A percentile compares a stretch with the other conserved stretches of the same genome.
These are phyloP conservation scores for Cordyceps pruinosa DNA, from an alignment of 2,329 filamentous ascomycete species.

Conservation along the genomic window DNA sequence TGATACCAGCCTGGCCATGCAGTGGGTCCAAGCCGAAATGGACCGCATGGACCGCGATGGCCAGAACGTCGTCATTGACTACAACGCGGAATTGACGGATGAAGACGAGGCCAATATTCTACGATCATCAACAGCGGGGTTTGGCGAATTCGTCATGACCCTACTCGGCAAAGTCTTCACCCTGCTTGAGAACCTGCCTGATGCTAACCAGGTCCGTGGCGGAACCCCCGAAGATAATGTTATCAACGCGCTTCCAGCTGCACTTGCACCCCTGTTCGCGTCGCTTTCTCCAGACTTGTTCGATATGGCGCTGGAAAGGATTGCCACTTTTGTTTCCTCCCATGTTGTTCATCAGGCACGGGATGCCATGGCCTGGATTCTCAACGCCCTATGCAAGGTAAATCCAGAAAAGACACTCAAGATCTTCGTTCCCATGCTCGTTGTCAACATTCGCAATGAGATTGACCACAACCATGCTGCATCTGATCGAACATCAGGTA, in stretches of 20 bases:
- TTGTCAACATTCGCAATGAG: slow-evolving; percentile 87
- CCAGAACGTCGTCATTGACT: slow-evolving; percentile 78
- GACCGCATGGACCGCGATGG: slow-evolving; percentile 88
- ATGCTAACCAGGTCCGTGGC: slow-evolving; percentile 78
- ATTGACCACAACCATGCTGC: slow-evolving; percentile 96
- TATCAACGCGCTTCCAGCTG: slow-evolving; percentile 88
- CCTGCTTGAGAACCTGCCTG: slow-evolving; percentile 87
- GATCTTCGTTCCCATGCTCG: slow-evolving; percentile 81
- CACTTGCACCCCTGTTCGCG: slow-evolving; percentile 82
- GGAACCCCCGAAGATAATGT: slow-evolving; percentile 95
- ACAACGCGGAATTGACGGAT: slow-evolving; percentile 72
- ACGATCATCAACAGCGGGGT: slow-evolving; percentile 87
- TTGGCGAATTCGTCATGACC: slow-evolving; percentile 85
- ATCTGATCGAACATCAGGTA: slow-evolving; percentile 86
- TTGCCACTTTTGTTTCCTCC: slow-evolving; percentile 82
- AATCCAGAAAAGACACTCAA: slow-evolving; percentile 90
- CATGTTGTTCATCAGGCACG: slow-evolving; percentile 96
- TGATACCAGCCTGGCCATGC: slow-evolving; percentile 70
- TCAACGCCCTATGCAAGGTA: slow-evolving; percentile 92
- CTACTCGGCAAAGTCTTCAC: slow-evolving; percentile 94
- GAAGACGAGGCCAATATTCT: slow-evolving; percentile 82
- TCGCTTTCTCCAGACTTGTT: slow-evolving; percentile 89
- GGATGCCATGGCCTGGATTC: slow-evolving; percentile 98
- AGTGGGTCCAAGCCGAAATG: slow-evolving; percentile 93
- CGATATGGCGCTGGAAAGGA: slow-evolving; percentile 84